Conservation (phyloP, 192 early-diverging fungal species). For the Coemansia sp. region DNA sequence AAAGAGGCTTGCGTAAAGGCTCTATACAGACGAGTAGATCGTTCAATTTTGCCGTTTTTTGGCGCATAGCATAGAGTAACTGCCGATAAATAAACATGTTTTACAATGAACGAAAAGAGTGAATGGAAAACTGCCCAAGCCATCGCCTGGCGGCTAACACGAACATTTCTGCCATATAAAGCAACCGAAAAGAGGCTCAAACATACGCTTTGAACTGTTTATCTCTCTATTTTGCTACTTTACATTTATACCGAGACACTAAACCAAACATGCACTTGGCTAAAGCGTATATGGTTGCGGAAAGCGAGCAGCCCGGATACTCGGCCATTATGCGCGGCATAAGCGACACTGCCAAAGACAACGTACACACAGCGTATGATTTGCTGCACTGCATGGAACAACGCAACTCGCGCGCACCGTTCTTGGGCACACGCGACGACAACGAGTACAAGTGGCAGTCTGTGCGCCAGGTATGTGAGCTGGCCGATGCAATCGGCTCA, state of each 20-base stretch:
- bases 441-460: slow-evolving; percentile 68
- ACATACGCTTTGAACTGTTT: too few relatives aligned
- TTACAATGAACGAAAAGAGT: too few relatives aligned
- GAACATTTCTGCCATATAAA: too few relatives aligned
- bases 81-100: too few relatives aligned
- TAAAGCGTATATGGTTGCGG: slow-evolving; percentile 21
- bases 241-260: too few relatives aligned
- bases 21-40: background rate
- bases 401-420: slow-evolving; percentile 58
- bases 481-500: slow-evolving; percentile 63
- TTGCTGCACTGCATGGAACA: slow-evolving; percentile 47
- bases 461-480: slow-evolving; percentile 60
- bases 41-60: background rate
- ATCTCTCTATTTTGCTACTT: too few relatives aligned
- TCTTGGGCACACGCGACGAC: slow-evolving; percentile 64
- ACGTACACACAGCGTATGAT: slow-evolving; percentile 34
- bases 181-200: too few relatives aligned
- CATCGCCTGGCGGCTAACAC: too few relatives aligned
- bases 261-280: background rate
- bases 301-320: slow-evolving; percentile 31
- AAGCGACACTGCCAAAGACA: slow-evolving; percentile 15
- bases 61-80: too few relatives aligned
- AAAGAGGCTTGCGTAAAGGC: too few relatives aligned
- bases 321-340: slow-evolving; percentile 37
- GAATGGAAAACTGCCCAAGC: too few relatives aligned